A percentile compares a stretch with the other conserved stretches of the same genome.
These are phyloP conservation scores for Tricholoma flavovirens DNA, from an alignment of 768 basidiomycete species.

Conservation along the genomic window DNA sequence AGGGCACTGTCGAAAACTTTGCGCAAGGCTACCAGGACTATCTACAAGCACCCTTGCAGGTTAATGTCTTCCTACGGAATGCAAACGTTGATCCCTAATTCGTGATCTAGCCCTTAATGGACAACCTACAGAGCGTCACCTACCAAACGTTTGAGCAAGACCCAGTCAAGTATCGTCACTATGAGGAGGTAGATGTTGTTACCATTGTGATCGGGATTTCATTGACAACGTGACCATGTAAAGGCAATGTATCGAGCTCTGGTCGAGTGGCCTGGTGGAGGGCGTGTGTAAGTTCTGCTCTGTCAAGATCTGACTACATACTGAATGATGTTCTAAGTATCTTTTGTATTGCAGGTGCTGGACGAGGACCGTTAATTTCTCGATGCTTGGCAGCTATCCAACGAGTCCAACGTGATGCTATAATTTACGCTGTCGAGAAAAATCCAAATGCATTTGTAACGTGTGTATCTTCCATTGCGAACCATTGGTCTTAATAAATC, in stretches of 20 bases:
- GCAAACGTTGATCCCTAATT: neutral
- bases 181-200: conserved; percentile 68
- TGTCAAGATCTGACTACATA: neutral
- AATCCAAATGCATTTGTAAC: conserved; percentile 95
- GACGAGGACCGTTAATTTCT: conserved; percentile 87
- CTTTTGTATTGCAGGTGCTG: conserved; percentile 91
- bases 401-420: conserved; percentile 53
- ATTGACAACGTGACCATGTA: neutral
- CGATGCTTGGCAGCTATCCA: conserved; percentile 75
- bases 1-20: conserved; percentile 83
- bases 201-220: conserved; percentile 7
- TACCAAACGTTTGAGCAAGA: conserved; percentile 98
- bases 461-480: conserved; percentile 32
- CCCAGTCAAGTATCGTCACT: conserved; percentile 92
- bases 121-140: conserved; percentile 90
- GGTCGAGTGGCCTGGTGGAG: conserved; percentile 55
- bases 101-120: conserved; percentile 79
- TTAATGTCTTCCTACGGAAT: conserved; percentile 22
- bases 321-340: conserved; percentile 39
- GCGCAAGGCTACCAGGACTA: conserved; percentile 93
- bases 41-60: conserved; percentile 91
- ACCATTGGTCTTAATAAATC: conserved; percentile 12
- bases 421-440: conserved; percentile 90
- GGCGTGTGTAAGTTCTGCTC: conserved; percentile 51
- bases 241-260: conserved; percentile 82